phyloP scores from a whole-genome alignment of 2,329 filamentous ascomycete species.

The Orbilia ellipsospora region DNA sequence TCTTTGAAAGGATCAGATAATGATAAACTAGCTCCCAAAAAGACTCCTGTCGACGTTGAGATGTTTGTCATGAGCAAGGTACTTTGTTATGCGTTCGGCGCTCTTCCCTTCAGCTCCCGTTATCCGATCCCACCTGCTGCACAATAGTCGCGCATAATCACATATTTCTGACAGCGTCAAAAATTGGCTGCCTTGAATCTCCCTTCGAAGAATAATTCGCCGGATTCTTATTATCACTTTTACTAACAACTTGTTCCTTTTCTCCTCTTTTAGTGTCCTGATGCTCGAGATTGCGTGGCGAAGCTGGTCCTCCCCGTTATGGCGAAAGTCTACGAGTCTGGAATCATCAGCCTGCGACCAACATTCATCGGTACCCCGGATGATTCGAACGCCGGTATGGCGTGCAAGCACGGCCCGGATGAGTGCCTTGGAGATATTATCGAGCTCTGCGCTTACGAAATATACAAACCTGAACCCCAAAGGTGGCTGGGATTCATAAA shows the following conservation, averaged over 20 bases:
- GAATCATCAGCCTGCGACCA: conserved; percentile 89
- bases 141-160: conserved; percentile 21
- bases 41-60: conserved; percentile 47
- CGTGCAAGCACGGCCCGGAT: conserved; percentile 86
- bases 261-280: conserved; percentile 75
- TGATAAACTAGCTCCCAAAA: conserved; percentile 1
- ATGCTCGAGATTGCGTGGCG: conserved; percentile 84
- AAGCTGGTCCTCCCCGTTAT: conserved; percentile 86
- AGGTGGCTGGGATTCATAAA: conserved; percentile 92
- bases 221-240: too few species aligned
- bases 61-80: conserved; percentile 54
- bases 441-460: conserved; percentile 85
- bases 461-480: conserved; percentile 79
- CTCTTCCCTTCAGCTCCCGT: background rate
- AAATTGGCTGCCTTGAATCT: too few species aligned
- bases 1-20: background rate
- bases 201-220: too few species aligned
- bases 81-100: conserved; percentile 7
- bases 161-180: conserved; percentile 27
- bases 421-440: conserved; percentile 96
- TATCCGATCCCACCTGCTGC: background rate
- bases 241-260: background rate
- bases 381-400: conserved; percentile 81
- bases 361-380: conserved; percentile 81
- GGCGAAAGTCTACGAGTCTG: conserved; percentile 73